Evolutionary conservation across 2,329 filamentous ascomycete species (phyloP), one percentile per base, ranked within the genome.

Genomic region (Ophiognomonia clavigignenti-juglandacearum): DNA sequence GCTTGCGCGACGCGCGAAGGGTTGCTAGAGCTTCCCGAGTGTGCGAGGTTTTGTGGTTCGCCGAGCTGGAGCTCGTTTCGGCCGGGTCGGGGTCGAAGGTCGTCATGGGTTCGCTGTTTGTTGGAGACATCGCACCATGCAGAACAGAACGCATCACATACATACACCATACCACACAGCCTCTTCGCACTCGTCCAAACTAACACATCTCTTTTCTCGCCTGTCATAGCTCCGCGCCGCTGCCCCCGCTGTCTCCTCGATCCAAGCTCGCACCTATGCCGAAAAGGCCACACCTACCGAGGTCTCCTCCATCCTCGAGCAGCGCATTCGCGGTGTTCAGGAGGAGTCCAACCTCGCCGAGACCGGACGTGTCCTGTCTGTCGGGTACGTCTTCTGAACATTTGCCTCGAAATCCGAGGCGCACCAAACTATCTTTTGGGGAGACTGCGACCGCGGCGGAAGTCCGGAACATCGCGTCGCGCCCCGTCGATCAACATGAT

Each of bases 241-340:
- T 78, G 80, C 82, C 76, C 88, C 90, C 69, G 84, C 82, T 77
- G 77, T 80, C 65, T 74, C 82, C 61, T n/a, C n/a, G n/a, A 77
- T 85, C 70, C 83, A 87, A 70, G 73, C 83, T 71, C 88, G 93
- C 75, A 82, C 81, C 73, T 97, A 96, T 77, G 92, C 89, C 69
- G 91, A 95, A 67, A 97, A 97, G 83, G 90, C 93, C 65, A 74
- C 90, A 53, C 93, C 93, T 63, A 98, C 92, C 65, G 93, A 98
- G 81, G 92, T 97, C 64, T 97, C 93, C 62, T 96, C 92, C 63
- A 97, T 98, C 74, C 88, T 98, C 69, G 93, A 97, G 81, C 92
- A 97, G 83, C 84, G 91, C 75, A 98, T 98, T 68, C 88, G 93
- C 70, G 93, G 93, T 80, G 89, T 97, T 61, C 88, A 95, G 75